These are phyloP conservation scores for Salix purpurea DNA, from an alignment of 345 rosid species.

Conservation along the genomic window DNA sequence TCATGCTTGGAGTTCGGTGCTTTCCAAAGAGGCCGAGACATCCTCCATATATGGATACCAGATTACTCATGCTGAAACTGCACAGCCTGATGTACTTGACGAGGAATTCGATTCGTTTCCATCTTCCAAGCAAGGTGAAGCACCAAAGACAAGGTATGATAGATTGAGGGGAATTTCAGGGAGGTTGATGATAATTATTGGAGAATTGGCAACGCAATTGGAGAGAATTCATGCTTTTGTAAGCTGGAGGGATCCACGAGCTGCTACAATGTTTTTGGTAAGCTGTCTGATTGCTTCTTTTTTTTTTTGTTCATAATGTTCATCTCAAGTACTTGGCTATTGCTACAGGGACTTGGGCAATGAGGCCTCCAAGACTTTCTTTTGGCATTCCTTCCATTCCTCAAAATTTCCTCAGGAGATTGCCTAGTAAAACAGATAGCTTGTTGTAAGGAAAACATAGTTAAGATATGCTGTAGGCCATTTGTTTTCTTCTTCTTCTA, in stretches of 20 bases:
- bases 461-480: neutral
- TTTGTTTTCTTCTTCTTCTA: neutral
- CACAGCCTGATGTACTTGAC: too few relatives aligned
- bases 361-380: conserved; percentile 5
- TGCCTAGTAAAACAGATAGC: conserved; percentile 5
- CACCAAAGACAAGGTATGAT: conserved; percentile 25
- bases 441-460: neutral
- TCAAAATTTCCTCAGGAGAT: conserved; percentile 2
- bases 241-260: conserved; percentile 9
- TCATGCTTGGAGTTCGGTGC: too few relatives aligned
- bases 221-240: conserved; percentile 3
- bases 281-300: neutral
- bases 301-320: neutral
- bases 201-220: conserved; percentile 8
- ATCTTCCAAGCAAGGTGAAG: conserved; percentile 16
- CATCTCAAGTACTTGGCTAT: neutral
- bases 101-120: conserved; percentile 39
- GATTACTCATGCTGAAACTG: too few relatives aligned
- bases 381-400: neutral
- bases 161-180: conserved; percentile 41
- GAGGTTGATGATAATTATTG: conserved; percentile 16
- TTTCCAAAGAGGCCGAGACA: too few relatives aligned
- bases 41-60: too few relatives aligned
- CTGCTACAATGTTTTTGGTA: neutral
- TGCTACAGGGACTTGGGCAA: neutral